Evolutionary conservation across 2,329 filamentous ascomycete species (phyloP).

Genomic region (Ramularia endophylla): DNA sequence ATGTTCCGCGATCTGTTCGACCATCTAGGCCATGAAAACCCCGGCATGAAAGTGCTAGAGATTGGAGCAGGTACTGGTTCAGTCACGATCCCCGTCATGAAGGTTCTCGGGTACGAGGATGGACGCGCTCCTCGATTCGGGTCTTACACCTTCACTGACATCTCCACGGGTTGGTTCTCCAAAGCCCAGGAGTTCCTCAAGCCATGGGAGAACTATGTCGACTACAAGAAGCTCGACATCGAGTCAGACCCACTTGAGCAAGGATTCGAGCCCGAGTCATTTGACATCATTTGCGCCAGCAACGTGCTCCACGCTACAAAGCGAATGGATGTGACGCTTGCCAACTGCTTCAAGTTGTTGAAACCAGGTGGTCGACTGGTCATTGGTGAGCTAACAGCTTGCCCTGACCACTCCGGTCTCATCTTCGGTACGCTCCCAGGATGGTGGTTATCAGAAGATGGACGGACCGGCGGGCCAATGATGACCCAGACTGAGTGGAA

Average conservation of each 20-base stretch:
- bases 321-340: slow-evolving; percentile 14
- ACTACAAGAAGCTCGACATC: slow-evolving; percentile 29
- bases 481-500: slow-evolving; percentile 27
- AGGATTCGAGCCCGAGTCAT: slow-evolving; percentile 28
- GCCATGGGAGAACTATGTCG: slow-evolving; percentile 23
- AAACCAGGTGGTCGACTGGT: slow-evolving; percentile 19
- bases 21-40: slow-evolving; percentile 34
- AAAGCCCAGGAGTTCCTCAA: slow-evolving; percentile 29
- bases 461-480: background rate
- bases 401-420: background rate
- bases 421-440: slow-evolving; percentile 5
- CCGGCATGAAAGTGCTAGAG: slow-evolving; percentile 40
- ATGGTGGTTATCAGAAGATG: slow-evolving; percentile 4
- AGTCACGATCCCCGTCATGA: slow-evolving; percentile 34
- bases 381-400: slow-evolving; percentile 11
- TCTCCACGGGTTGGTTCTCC: slow-evolving; percentile 38
- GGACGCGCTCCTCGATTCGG: slow-evolving; percentile 19
- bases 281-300: slow-evolving; percentile 23
- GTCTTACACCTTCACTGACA: slow-evolving; percentile 44
- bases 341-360: slow-evolving; percentile 19
- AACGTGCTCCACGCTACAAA: slow-evolving; percentile 23
- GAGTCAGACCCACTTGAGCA: slow-evolving; percentile 28
- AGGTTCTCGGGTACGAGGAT: background rate
- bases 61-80: slow-evolving; percentile 43
- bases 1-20: background rate